These are phyloP conservation scores for Aspergillus costaricaensis DNA, from an alignment of 2,329 filamentous ascomycete species.

Conservation along the genomic window DNA sequence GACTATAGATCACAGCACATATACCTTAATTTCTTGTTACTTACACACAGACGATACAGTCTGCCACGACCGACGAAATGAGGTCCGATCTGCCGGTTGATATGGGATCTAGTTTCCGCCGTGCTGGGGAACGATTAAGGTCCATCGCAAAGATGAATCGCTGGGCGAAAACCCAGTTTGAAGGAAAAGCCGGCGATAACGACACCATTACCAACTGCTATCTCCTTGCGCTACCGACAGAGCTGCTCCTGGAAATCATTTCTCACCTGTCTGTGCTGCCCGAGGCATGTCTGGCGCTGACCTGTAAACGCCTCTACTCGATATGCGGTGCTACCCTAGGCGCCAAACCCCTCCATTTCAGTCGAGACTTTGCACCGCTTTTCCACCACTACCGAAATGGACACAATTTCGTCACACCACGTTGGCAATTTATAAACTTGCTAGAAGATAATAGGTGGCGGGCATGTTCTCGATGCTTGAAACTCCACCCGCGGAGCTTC, in stretches of 20 bases:
- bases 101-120: slow-evolving; percentile 33
- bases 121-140: slow-evolving; percentile 34
- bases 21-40: slow-evolving; percentile 11
- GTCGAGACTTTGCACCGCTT: slow-evolving; percentile 41
- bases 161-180: slow-evolving; percentile 25
- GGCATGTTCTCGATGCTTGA: slow-evolving; percentile 41
- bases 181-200: slow-evolving; percentile 18
- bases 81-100: slow-evolving; percentile 18
- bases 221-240: slow-evolving; percentile 41
- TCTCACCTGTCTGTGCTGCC: slow-evolving; percentile 39
- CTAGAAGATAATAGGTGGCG: slow-evolving; percentile 40
- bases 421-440: slow-evolving; percentile 41
- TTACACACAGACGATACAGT: slow-evolving; percentile 3
- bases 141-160: slow-evolving; percentile 31
- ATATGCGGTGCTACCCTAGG: slow-evolving; percentile 35
- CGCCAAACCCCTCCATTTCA: slow-evolving; percentile 39
- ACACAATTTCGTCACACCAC: slow-evolving; percentile 38
- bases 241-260: slow-evolving; percentile 40
- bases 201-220: slow-evolving; percentile 28
- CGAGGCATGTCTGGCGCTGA: slow-evolving; percentile 41
- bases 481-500: slow-evolving; percentile 39
- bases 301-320: slow-evolving; percentile 39
- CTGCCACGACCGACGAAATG: slow-evolving; percentile 20
- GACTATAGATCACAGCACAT: slow-evolving; percentile 13
- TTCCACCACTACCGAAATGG: slow-evolving; percentile 43